Evolutionary conservation across 768 basidiomycete species (phyloP).

Genomic region (Trametopsis cervina): DNA sequence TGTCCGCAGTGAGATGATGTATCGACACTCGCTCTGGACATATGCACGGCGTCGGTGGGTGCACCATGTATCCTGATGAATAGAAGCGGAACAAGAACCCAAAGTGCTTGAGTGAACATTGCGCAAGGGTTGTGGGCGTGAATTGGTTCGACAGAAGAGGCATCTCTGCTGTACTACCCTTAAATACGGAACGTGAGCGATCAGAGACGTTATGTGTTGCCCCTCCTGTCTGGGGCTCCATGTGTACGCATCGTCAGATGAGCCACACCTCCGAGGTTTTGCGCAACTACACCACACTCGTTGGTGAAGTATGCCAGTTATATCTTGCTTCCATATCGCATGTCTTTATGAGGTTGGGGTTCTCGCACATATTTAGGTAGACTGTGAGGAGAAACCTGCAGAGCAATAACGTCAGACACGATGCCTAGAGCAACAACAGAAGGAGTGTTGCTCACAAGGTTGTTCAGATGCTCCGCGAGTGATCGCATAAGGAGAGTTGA

Average conservation of each 20-base stretch:
- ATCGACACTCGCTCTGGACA: conserved; percentile 18
- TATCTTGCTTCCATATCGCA: background rate
- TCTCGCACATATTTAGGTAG: too few species aligned
- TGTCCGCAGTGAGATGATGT: conserved; percentile 33
- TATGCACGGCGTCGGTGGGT: too few species aligned
- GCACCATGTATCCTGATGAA: too few species aligned
- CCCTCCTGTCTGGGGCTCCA: background rate
- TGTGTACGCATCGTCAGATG: background rate
- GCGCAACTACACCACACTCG: too few species aligned
- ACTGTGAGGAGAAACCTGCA: too few species aligned
- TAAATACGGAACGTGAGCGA: background rate
- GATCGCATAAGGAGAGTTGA: background rate
- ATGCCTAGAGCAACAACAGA: background rate
- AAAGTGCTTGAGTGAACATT: background rate
- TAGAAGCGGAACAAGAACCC: background rate
- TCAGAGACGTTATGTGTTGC: background rate
- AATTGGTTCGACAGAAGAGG: background rate
- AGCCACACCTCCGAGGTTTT: background rate
- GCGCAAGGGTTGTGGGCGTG: background rate
- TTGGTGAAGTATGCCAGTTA: too few species aligned
- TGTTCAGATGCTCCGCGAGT: background rate
- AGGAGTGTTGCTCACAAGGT: background rate
- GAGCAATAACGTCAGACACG: background rate
- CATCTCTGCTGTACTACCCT: background rate
- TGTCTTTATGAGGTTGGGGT: too few species aligned